Evolutionary conservation across 2,329 filamentous ascomycete genomes (phyloP), one percentile per base, ranked within the genome.

Genomic region (Ophiocordyceps unilateralis): DNA sequence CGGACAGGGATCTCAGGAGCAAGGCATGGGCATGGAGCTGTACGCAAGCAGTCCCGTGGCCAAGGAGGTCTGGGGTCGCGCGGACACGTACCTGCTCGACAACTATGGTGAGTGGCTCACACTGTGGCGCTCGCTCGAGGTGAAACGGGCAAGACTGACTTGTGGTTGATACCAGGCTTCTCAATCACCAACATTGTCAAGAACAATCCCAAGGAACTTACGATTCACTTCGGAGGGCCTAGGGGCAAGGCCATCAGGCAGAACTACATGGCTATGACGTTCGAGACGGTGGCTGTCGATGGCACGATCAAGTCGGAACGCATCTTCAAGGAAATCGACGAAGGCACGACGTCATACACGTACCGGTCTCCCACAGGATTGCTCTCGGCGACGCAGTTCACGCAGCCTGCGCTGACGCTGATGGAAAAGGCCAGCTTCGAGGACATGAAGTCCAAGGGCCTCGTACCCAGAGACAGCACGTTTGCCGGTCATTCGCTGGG

Each of bases 381-480:
- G 43, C 74, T 98, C 34, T 98, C 91, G 32, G 91, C 93, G 4
- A 98, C 91, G 5, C 91, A 98, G 60, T 98, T 98, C 70, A 98
- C 91, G 0, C 91, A 98, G 65, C 91, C 91, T 28, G 91, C 91
- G 41, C 70, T 98, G 53, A 98, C 91, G 1, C 74, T 98, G 41
- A 98, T 98, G 93, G 91, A 98, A 72, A 98, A 98, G 76, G 91
- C 91, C 46, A 93, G 86, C 55, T 98, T 98, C 54, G 91, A 96
- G 66, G 93, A 98, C 62, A 96, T 98, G 91, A 86, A 86, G 58
- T 76, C 87, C 54, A 96, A 94, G 74, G 91, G 93, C 47, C 76
- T 98, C 28, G 89, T 98, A 26, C 87, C 94, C 54, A 76, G 86
- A 46, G 89, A 96, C 68, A 95, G 86, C 74, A 94, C 83, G 51